phyloP scores from a whole-genome alignment of 2,329 filamentous ascomycete species.

The Lecanicillium sp. region DNA sequence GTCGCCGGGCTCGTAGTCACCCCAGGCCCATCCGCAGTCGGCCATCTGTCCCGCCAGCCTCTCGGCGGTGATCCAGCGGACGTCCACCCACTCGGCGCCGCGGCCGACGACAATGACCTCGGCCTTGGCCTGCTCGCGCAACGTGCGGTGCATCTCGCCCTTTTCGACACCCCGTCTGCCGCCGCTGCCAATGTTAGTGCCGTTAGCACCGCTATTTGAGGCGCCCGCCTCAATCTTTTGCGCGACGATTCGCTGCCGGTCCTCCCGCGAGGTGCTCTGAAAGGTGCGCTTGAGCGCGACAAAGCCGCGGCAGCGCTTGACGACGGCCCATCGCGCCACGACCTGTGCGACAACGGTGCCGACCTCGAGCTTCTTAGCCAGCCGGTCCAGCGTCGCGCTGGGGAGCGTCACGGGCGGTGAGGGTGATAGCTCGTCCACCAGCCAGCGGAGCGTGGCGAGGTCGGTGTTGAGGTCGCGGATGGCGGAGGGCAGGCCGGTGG shows the following conservation, averaged over 20 bases:
- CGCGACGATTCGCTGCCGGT: slow-evolving; percentile 16
- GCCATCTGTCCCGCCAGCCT: slow-evolving; percentile 31
- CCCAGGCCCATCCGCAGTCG: slow-evolving; percentile 34
- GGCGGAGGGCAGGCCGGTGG: slow-evolving; percentile 16
- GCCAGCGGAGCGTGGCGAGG: slow-evolving; percentile 8
- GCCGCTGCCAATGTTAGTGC: too few species aligned
- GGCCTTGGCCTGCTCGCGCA: slow-evolving; percentile 25
- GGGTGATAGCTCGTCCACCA: slow-evolving; percentile 10
- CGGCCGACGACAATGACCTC: slow-evolving; percentile 28
- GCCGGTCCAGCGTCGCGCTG: slow-evolving; percentile 6
- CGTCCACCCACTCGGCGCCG: slow-evolving; percentile 26
- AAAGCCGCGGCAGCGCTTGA: slow-evolving; percentile 23
- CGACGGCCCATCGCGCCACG: slow-evolving; percentile 21
- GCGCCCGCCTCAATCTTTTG: slow-evolving; percentile 5
- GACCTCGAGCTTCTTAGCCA: slow-evolving; percentile 16
- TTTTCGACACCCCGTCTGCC: slow-evolving; percentile 17
- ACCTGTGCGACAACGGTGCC: slow-evolving; percentile 16
- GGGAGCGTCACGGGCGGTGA: neutral
- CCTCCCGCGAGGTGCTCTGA: slow-evolving; percentile 21
- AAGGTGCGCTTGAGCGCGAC: slow-evolving; percentile 24
- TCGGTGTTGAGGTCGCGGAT: slow-evolving; percentile 15
- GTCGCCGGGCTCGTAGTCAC: slow-evolving; percentile 23
- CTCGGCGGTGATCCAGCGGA: slow-evolving; percentile 21
- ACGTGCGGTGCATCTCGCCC: slow-evolving; percentile 19
- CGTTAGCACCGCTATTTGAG: too few species aligned